Percentiles rank a stretch among this genome's conserved stretches.
Evolutionary conservation across 352 stramenopile species (phyloP).

Genomic region (Phytophthora litchii): DNA sequence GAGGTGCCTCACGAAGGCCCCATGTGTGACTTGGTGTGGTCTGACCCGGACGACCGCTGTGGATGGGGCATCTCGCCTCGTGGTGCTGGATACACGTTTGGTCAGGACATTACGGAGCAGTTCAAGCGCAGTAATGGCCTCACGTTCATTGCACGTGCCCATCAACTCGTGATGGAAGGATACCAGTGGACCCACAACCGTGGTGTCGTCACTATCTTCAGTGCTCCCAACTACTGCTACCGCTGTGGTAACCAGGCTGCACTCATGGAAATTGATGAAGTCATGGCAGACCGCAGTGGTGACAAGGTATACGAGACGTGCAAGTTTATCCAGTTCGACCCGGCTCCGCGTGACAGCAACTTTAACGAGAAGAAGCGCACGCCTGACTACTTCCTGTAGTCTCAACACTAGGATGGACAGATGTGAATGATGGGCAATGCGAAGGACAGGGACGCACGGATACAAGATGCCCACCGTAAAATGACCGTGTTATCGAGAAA

Average conservation of each 20-base stretch:
- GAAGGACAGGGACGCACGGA: conserved; percentile 5
- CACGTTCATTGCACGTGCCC: conserved; percentile 85
- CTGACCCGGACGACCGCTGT: conserved; percentile 86
- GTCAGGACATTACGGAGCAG: conserved; percentile 89
- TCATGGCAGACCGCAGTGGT: conserved; percentile 86
- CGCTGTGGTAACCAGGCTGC: conserved; percentile 96
- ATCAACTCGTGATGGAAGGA: conserved; percentile 94
- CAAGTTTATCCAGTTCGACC: conserved; percentile 94
- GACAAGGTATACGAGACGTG: conserved; percentile 92
- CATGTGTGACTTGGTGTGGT: conserved; percentile 91
- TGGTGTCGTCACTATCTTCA: conserved; percentile 93
- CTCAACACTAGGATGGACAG: conserved; percentile 5
- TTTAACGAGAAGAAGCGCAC: conserved; percentile 93
- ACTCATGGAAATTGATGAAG: conserved; percentile 95
- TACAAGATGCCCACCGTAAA: conserved; percentile 3
- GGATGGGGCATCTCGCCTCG: conserved; percentile 89
- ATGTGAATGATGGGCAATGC: conserved; percentile 6
- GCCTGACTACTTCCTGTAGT: conserved; percentile 93
- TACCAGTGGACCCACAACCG: conserved; percentile 94
- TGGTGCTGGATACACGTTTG: conserved; percentile 88
- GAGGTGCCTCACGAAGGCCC: conserved; percentile 88
- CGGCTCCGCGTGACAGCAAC: conserved; percentile 88
- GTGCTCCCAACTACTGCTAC: conserved; percentile 95
- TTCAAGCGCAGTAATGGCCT: conserved; percentile 91
- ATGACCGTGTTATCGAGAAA: conserved; percentile 16